Evolutionary conservation across 305 asterid species (phyloP).

Genomic region (Plantago coronopus): DNA sequence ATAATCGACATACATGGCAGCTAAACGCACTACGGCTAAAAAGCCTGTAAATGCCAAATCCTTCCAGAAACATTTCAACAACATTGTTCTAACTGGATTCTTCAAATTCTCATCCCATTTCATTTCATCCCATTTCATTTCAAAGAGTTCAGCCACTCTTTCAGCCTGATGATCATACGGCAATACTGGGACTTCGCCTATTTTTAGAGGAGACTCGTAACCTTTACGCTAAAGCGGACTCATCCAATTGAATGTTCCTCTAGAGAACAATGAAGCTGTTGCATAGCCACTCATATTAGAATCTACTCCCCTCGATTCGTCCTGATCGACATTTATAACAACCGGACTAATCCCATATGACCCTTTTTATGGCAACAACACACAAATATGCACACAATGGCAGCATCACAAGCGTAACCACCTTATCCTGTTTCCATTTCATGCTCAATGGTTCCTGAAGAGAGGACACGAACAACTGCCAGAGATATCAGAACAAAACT

Average conservation of each 20-base stretch:
- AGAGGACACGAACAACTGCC: slow-evolving; percentile 42
- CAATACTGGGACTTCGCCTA: slow-evolving; percentile 68
- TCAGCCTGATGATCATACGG: slow-evolving; percentile 71
- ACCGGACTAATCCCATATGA: slow-evolving; percentile 44
- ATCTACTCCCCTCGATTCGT: slow-evolving; percentile 37
- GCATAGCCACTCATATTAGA: slow-evolving; percentile 54
- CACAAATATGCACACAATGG: slow-evolving; percentile 40
- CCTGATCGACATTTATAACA: slow-evolving; percentile 23
- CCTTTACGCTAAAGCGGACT: slow-evolving; percentile 75
- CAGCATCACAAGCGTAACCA: slow-evolving; percentile 37
- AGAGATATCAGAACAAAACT: too few relatives aligned
- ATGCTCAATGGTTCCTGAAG: slow-evolving; percentile 30
- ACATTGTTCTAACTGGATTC: slow-evolving; percentile 62
- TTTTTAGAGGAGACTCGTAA: slow-evolving; percentile 51
- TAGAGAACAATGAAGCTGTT: slow-evolving; percentile 66
- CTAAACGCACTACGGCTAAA: slow-evolving; percentile 61
- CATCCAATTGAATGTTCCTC: slow-evolving; percentile 76
- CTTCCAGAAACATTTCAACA: slow-evolving; percentile 75
- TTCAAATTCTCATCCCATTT: slow-evolving; percentile 59
- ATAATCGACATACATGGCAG: slow-evolving; percentile 66
- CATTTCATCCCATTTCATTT: slow-evolving; percentile 63
- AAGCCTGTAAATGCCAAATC: slow-evolving; percentile 51
- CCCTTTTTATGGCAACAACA: slow-evolving; percentile 51
- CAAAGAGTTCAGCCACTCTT: slow-evolving; percentile 50
- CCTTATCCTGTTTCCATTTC: slow-evolving; percentile 46